Conservation (phyloP, 1,284 basidiomycete genomes). For the Ustilago nuda region DNA sequence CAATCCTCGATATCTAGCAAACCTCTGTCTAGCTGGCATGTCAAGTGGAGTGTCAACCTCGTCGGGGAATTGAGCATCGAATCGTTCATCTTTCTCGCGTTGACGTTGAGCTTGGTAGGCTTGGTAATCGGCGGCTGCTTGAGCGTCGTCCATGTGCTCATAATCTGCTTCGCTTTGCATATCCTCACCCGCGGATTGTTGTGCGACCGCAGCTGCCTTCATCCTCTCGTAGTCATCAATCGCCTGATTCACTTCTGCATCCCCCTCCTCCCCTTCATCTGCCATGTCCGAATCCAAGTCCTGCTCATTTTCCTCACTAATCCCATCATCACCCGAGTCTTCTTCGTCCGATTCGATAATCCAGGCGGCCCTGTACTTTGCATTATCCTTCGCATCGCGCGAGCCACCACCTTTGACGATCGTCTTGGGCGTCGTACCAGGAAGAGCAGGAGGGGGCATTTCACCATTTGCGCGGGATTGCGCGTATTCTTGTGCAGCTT, state of each 20-base stretch:
- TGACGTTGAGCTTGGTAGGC: conserved; percentile 80
- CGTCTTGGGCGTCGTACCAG: conserved; percentile 67
- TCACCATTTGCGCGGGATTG: conserved; percentile 37
- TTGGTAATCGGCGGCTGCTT: conserved; percentile 75
- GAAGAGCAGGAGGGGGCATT: conserved; percentile 67
- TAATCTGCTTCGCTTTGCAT: conserved; percentile 14
- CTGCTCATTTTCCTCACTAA: conserved; percentile 75
- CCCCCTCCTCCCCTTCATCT: conserved; percentile 73
- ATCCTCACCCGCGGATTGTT: conserved; percentile 42
- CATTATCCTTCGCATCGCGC: conserved; percentile 67
- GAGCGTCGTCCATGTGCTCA: conserved; percentile 71
- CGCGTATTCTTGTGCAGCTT: conserved; percentile 57
- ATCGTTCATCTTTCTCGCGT: conserved; percentile 80
- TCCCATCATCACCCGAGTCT: conserved; percentile 74
- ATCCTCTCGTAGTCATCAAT: conserved; percentile 89
- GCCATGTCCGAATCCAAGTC: conserved; percentile 83
- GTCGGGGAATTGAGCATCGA: conserved; percentile 89
- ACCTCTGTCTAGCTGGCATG: conserved; percentile 83
- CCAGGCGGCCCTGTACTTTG: conserved; percentile 66
- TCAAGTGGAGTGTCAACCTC: conserved; percentile 97
- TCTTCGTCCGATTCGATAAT: conserved; percentile 64
- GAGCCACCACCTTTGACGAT: conserved; percentile 58
- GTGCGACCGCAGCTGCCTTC: conserved; percentile 73
- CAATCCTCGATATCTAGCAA: conserved; percentile 91
- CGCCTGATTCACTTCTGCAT: conserved; percentile 78